Evolutionary conservation across 345 rosid species (phyloP).

Genomic region (Nasturtium officinale): DNA sequence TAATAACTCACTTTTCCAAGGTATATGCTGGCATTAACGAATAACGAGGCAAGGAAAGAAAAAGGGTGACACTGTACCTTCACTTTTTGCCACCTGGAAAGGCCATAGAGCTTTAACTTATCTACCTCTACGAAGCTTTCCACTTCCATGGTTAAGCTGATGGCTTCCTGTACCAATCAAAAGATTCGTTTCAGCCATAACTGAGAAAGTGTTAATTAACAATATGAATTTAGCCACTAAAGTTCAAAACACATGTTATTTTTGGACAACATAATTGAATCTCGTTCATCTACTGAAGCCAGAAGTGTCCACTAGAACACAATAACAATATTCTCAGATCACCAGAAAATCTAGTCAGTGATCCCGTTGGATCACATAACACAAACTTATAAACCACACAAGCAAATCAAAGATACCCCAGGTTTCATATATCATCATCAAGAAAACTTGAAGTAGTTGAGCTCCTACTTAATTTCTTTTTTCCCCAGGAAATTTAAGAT

Average conservation of each 20-base stretch:
- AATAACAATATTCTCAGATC: constrained; percentile 8
- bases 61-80: constrained; percentile 12
- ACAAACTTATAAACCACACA: constrained; percentile 4
- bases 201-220: constrained; percentile 12
- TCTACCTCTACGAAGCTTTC: not conserved
- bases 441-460: constrained; percentile 4
- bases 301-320: constrained; percentile 18
- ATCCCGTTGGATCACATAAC: constrained; percentile 15
- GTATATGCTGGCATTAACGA: constrained; percentile 28
- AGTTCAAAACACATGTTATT: constrained; percentile 6
- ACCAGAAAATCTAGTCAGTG: constrained; percentile 7
- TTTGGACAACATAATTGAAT: constrained; percentile 14
- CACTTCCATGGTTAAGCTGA: constrained; percentile 15
- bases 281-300: constrained; percentile 26
- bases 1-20: constrained; percentile 26
- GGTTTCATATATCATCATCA: constrained; percentile 8
- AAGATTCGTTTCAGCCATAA: constrained; percentile 15
- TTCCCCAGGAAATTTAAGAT: not conserved
- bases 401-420: constrained; percentile 12
- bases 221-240: not conserved
- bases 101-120: constrained; percentile 24
- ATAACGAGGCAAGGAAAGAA: not conserved
- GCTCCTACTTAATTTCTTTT: constrained; percentile 4
- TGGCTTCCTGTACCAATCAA: constrained; percentile 18
- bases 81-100: constrained; percentile 35